Percentiles rank a stretch among this genome's conserved stretches.
Evolutionary conservation across 2,329 filamentous ascomycete genomes (phyloP).

Genomic region (Neonectria magnoliae): DNA sequence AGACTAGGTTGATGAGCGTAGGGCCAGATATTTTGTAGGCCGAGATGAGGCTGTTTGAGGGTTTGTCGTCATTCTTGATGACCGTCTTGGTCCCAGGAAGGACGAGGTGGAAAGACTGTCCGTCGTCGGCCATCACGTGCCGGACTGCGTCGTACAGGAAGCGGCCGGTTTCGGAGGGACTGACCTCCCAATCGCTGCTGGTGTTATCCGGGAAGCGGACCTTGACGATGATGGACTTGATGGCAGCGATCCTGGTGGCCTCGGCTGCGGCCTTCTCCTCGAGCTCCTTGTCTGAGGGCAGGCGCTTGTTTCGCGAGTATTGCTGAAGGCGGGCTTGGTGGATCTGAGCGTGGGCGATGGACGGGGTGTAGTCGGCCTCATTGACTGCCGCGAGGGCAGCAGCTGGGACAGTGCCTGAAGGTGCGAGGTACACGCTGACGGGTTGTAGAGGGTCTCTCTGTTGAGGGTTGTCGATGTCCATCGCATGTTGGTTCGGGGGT

Average conservation of each 20-base stretch:
- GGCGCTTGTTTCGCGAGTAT: conserved; percentile 75
- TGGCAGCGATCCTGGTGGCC: conserved; percentile 70
- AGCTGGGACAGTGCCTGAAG: conserved; percentile 76
- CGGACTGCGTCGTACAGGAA: conserved; percentile 80
- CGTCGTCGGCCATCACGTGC: conserved; percentile 71
- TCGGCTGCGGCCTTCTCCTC: conserved; percentile 74
- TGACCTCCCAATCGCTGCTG: conserved; percentile 77
- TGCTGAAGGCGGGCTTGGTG: conserved; percentile 75
- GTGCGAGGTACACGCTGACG: conserved; percentile 81
- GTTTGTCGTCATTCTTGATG: conserved; percentile 58
- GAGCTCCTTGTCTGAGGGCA: conserved; percentile 85
- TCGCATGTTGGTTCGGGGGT: conserved; percentile 20
- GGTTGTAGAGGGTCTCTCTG: conserved; percentile 55
- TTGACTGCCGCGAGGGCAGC: conserved; percentile 75
- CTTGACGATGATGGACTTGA: conserved; percentile 77
- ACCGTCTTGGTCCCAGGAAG: conserved; percentile 65
- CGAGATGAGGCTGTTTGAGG: conserved; percentile 70
- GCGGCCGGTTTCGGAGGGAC: conserved; percentile 72
- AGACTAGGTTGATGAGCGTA: conserved; percentile 80
- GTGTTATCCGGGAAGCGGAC: conserved; percentile 90
- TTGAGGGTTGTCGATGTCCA: conserved; percentile 36
- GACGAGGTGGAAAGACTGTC: conserved; percentile 77
- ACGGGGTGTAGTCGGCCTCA: conserved; percentile 81
- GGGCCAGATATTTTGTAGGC: conserved; percentile 76
- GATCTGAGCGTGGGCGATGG: conserved; percentile 77